Evolutionary conservation across 352 stramenopile genomes (phyloP), one percentile per base, ranked within the genome.

Genomic region (Phytopythium ostracodes): DNA sequence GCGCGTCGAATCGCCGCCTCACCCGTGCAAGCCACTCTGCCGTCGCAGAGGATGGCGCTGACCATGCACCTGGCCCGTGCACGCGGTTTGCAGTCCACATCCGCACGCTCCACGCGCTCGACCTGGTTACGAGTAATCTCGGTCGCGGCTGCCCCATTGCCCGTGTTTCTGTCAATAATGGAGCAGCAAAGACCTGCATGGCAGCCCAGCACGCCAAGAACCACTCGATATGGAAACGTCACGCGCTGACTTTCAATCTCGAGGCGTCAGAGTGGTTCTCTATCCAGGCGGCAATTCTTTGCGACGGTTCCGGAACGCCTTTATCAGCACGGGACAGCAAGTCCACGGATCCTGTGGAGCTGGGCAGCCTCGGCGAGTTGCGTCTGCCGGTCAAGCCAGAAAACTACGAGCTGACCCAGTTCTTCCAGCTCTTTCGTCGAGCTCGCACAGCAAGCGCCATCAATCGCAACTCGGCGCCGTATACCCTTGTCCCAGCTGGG

Each of bases 161-260:
- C 31, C 33, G 25, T 29, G 50, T 56, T 2, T 38, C 50, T 8
- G 54, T 69, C 25, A 66, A 64, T 56, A 42, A 36, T 3, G 53
- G 40, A 25, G 15, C 55, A 33, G 40, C 38, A 17, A 58, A 68
- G 17, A 63, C 65, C 2, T 70, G 29, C 25, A 62, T 44, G 11
- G 72, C 72, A 12, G 57, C 56, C 20, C 65, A 72, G 25, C 72
- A 79, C 22, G 69, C 60, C 22, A 69, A 54, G 22, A 79, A 76
- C 46, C 69, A 79, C 56, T 70, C 66, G 22, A 62, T 72, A 3
- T 79, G 72, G 72, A 73, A 68, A 29, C 71, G 57, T 14, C 60
- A 68, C 18, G 51, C 60, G 10, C 46, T 79, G 18, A 55, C 56
- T 22, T 65, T 72, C 57, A 61, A 50, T 22, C 12, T 67, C 10